Evolutionary conservation across 208 protist genomes (phyloP).

Genomic region (Wallacemonas collosoma): DNA sequence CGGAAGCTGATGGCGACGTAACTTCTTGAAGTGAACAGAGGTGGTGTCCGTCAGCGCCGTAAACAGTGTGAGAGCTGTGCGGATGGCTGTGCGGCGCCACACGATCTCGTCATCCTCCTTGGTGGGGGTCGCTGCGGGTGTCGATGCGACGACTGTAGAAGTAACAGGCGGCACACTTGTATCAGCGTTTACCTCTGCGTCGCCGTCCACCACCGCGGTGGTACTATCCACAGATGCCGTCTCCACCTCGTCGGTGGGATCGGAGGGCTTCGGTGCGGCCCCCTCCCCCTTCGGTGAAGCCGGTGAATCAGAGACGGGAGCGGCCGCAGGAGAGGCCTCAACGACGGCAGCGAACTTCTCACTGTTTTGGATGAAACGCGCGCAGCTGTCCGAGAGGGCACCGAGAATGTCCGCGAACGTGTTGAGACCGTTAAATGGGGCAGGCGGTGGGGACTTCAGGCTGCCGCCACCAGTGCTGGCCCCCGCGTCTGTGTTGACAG

Average conservation of each 20-base stretch:
- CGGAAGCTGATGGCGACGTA: slow-evolving; percentile 33
- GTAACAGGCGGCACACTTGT: not conserved
- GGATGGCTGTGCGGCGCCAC: slow-evolving; percentile 9
- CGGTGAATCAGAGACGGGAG: not conserved
- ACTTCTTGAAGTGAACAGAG: slow-evolving; percentile 62
- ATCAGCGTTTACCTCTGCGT: not conserved
- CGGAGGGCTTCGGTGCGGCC: not conserved
- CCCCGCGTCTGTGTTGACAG: slow-evolving; percentile 16
- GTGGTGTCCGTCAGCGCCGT: slow-evolving; percentile 53
- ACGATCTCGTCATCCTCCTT: not conserved
- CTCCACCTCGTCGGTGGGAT: not conserved
- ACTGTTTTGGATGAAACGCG: slow-evolving; percentile 7
- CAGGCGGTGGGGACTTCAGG: not conserved
- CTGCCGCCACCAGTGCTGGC: not conserved
- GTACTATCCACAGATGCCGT: slow-evolving; percentile 19
- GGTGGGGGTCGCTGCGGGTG: not conserved
- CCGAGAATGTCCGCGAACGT: slow-evolving; percentile 18
- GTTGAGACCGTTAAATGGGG: slow-evolving; percentile 10
- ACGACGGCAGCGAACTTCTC: not conserved
- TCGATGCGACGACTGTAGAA: not conserved
- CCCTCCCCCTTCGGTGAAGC: not conserved
- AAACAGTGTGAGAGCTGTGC: slow-evolving; percentile 41
- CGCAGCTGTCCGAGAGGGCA: slow-evolving; percentile 12
- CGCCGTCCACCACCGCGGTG: slow-evolving; percentile 13
- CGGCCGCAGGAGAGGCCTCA: not conserved